Conservation (phyloP, 2,329 filamentous ascomycete species). For the Clarireedia monteithiana region DNA sequence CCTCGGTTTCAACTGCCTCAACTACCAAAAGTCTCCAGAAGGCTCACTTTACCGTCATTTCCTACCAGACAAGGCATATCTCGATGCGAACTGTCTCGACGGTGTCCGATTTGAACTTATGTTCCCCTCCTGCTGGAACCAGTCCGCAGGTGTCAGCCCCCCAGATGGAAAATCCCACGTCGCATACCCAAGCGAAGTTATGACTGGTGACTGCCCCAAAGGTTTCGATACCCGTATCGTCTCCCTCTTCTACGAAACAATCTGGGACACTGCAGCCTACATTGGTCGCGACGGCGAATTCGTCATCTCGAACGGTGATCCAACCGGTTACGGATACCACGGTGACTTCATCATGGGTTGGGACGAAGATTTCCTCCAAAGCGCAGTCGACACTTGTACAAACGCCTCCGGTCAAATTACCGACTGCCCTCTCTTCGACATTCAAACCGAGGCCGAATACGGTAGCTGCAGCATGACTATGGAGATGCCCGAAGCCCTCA, state of each 20-base stretch:
- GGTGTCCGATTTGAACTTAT: conserved; percentile 77
- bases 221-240: conserved; percentile 61
- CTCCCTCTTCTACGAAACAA: conserved; percentile 77
- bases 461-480: conserved; percentile 50
- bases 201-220: conserved; percentile 66
- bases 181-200: conserved; percentile 70
- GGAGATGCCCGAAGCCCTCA: conserved; percentile 43
- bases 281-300: conserved; percentile 58
- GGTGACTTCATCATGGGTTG: conserved; percentile 78
- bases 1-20: conserved; percentile 89
- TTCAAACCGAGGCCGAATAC: conserved; percentile 46
- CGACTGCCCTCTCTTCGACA: conserved; percentile 68
- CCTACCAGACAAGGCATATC: conserved; percentile 68
- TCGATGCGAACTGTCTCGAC: conserved; percentile 75
- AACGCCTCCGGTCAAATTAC: conserved; percentile 58
- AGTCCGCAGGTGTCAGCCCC: conserved; percentile 46
- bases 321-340: conserved; percentile 69
- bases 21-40: conserved; percentile 51
- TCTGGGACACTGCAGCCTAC: conserved; percentile 68
- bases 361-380: conserved; percentile 60
- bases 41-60: conserved; percentile 73
- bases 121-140: conserved; percentile 89
- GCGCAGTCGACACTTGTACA: conserved; percentile 69
- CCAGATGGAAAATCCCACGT: conserved; percentile 56
- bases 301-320: conserved; percentile 70